Base-by-base conservation (phyloP, 83 land plant genomes). In the Thuja plicata region DNA sequence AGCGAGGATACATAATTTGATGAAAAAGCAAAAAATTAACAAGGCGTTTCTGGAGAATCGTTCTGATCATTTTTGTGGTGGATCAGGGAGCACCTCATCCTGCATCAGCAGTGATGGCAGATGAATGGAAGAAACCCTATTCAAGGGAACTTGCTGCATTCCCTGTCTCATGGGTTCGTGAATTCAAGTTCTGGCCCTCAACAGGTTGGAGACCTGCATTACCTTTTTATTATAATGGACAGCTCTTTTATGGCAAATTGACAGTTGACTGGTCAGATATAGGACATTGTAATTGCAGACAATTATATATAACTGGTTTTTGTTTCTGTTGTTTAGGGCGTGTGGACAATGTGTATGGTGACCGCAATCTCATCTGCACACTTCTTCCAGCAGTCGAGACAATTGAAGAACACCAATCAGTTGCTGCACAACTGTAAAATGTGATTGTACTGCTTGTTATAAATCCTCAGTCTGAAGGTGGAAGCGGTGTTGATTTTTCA, bases 321-420 rank as follows among this genome's bases (percentile, higher is more conserved):
- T 24, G 7, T 86, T 78, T 85, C 88, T 85, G 17, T 82, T 57
- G 78, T 87, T 70, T 93, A 98, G 99, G 99, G 83, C 97, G 99
- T 54, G 99, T 98, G 15, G 97, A 98, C 94, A 98, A 98, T 90
- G 99, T 98, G 74, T 98, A 97, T 87, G 99, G 99, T 52, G 99
- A 98, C 87, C 98, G 99, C 89, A 97, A 98, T 92, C 98, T 98
- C 85, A 87, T 96, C 71, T 98, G 99, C 92, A 98, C 99, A 45
- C 99, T 97, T 80, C 96, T 94, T 50, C 91, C 96, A 17, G 96
- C 86, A 30, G 95, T 94, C 40, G 96, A 92, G 66, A 88, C 89
- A 38, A 92, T 88, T 30, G 99, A 96, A 73, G 99, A 97, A 89
- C 90, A 86, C 78, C 95, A 94, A 38, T 96, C 99, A 46, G 97